Percentiles rank a stretch among this genome's conserved stretches.
These are phyloP conservation scores for Ogataea glucozyma DNA, from an alignment of 805 yeast genomes.

Conservation along the genomic window DNA sequence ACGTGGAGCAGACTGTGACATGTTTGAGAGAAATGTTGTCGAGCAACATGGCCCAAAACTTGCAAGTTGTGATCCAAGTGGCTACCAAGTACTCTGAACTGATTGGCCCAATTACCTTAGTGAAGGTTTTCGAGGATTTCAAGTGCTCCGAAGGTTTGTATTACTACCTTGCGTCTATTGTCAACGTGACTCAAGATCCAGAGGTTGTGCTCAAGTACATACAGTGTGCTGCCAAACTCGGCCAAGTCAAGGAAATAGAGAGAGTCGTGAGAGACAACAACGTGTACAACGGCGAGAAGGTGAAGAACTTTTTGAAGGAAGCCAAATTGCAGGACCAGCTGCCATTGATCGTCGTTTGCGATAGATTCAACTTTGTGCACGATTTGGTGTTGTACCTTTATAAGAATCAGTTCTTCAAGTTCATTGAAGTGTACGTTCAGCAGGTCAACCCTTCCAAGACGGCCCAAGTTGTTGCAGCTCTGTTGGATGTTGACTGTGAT, in stretches of 20 bases:
- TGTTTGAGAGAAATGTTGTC: constrained; percentile 86
- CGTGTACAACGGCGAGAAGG: constrained; percentile 95
- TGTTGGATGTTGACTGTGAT: constrained; percentile 96
- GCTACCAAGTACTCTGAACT: constrained; percentile 95
- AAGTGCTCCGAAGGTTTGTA: constrained; percentile 91
- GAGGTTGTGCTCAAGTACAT: constrained; percentile 96
- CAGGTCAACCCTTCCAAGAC: constrained; percentile 95
- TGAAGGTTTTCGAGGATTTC: constrained; percentile 91
- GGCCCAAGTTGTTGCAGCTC: constrained; percentile 94
- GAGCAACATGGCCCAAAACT: constrained; percentile 75
- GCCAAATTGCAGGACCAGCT: constrained; percentile 91
- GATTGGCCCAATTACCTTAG: constrained; percentile 81
- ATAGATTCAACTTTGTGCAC: constrained; percentile 86
- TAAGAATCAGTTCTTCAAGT: constrained; percentile 94
- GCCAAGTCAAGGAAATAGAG: constrained; percentile 92
- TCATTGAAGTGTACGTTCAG: constrained; percentile 96
- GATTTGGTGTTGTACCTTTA: constrained; percentile 91
- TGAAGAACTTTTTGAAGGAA: constrained; percentile 94
- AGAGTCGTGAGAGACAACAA: constrained; percentile 92
- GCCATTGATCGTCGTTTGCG: constrained; percentile 95
- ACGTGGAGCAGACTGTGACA: constrained; percentile 88
- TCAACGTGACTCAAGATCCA: constrained; percentile 88
- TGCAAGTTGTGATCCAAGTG: constrained; percentile 93
- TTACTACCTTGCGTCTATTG: constrained; percentile 90
- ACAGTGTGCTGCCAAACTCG: constrained; percentile 87